Conservation (phyloP, 2,329 filamentous ascomycete genomes). For the Lachnellula occidentalis region DNA sequence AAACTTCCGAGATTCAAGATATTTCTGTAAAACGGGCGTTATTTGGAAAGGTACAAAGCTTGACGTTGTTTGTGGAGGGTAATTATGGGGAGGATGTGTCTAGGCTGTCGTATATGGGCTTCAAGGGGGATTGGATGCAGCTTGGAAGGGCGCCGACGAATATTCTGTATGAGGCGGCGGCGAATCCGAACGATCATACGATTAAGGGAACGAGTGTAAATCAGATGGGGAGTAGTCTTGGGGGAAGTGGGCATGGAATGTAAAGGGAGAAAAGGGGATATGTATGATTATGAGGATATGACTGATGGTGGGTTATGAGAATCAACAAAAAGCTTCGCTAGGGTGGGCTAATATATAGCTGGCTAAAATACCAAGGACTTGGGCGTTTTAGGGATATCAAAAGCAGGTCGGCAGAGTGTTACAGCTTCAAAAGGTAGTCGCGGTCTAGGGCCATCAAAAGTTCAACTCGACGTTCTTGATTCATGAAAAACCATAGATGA, state of each 20-base stretch:
- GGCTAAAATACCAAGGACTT: too few relatives aligned
- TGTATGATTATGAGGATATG: not conserved
- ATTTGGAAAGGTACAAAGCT: slow-evolving; percentile 77
- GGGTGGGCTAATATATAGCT: too few relatives aligned
- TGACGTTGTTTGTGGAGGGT: slow-evolving; percentile 85
- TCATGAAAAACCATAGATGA: too few relatives aligned
- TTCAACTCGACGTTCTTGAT: too few relatives aligned
- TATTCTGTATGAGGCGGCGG: slow-evolving; percentile 89
- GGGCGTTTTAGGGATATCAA: too few relatives aligned
- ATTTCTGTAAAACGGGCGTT: slow-evolving; percentile 80
- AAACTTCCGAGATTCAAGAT: slow-evolving; percentile 79
- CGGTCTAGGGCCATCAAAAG: too few relatives aligned
- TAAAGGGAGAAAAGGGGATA: not conserved
- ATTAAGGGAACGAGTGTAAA: slow-evolving; percentile 52
- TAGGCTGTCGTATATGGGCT: slow-evolving; percentile 75
- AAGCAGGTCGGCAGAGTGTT: too few relatives aligned
- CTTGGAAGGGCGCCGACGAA: slow-evolving; percentile 76
- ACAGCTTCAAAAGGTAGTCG: too few relatives aligned
- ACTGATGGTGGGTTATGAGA: not conserved
- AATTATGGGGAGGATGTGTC: slow-evolving; percentile 81
- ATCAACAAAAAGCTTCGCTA: not conserved
- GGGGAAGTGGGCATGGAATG: slow-evolving; percentile 29
- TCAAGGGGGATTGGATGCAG: slow-evolving; percentile 91
- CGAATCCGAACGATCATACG: slow-evolving; percentile 84
- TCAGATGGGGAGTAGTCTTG: slow-evolving; percentile 50